Evolutionary conservation across 2,329 filamentous ascomycete species (phyloP), one percentile per base, ranked within the genome.

Genomic region (Trichoderma arundinaceum): DNA sequence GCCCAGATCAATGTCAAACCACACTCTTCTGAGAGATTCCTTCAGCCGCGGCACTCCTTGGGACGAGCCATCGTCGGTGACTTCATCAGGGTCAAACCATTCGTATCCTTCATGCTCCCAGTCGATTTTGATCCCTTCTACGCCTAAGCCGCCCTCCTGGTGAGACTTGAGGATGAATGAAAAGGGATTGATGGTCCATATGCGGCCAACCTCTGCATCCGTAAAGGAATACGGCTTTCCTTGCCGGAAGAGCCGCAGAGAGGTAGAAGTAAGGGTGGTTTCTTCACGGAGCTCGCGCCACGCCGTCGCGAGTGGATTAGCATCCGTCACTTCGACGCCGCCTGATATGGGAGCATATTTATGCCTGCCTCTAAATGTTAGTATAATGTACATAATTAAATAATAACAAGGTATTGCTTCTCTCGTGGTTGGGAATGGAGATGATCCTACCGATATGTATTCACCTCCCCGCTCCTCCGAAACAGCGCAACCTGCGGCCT

Each of bases 161-260:
- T 8, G 4, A 8, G 73, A 68, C 7, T 77, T 83, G 32, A 89
- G 77, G 7, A 80, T 75, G 72, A 85, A 90, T 0, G 81, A 83
- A 69, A 90, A 90, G 0, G 88, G 86, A 67, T 88, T 80, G 54
- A 90, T 81, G 6, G 80, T 86, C 88, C 88, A 90, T 71, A 84
- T 79, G 28, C 86, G 83, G 19, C 81, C 78, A 13, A 88, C 75
- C 0, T 77, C 77, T 3, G 79, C 71, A 69, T 90, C 88, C 5
- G 72, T 70, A 67, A 90, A 88, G 1, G 79, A 77, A 69, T 85
- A 90, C 3, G 83, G 81, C 66, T 87, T 87, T 1, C 87, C 88
- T 28, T 81, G 78, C 17, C 86, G 82, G 70, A 86, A 80, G 22
- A 88, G 78, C 2, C 78, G 77, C 7, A 89, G 72, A 0, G 80